Conservation (phyloP, 108 stramenopile species). For the Fragilaria radians region DNA sequence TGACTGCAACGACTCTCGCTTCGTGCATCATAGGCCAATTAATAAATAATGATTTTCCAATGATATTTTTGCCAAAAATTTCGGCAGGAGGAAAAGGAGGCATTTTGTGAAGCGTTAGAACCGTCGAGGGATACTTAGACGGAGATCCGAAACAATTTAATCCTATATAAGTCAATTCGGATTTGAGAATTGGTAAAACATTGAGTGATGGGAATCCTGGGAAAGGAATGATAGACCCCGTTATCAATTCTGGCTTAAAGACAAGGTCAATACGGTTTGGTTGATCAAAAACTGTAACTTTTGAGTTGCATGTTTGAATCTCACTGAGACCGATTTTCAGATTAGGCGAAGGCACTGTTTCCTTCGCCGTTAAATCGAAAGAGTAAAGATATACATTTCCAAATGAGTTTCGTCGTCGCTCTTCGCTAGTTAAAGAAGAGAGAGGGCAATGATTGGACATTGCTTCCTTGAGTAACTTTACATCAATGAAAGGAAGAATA, state of each 20-base stretch:
- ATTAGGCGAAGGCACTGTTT: constrained; percentile 72
- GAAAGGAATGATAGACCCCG: constrained; percentile 80
- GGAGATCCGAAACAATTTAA: constrained; percentile 84
- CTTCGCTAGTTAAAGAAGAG: constrained; percentile 58
- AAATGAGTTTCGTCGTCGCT: constrained; percentile 69
- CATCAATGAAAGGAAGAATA: constrained; percentile 96
- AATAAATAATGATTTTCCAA: constrained; percentile 84
- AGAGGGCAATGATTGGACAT: constrained; percentile 78
- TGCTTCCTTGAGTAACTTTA: constrained; percentile 63
- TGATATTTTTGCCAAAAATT: constrained; percentile 57
- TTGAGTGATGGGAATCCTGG: constrained; percentile 92
- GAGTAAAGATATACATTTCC: constrained; percentile 74
- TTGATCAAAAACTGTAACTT: constrained; percentile 56
- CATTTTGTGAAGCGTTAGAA: constrained; percentile 66
- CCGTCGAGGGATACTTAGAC: constrained; percentile 84
- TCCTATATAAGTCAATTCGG: constrained; percentile 55
- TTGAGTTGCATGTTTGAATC: constrained; percentile 71
- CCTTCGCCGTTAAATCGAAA: constrained; percentile 64
- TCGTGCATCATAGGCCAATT: constrained; percentile 99
- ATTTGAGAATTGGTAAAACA: constrained; percentile 70
- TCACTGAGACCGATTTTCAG: constrained; percentile 78
- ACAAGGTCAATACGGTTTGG: constrained; percentile 40
- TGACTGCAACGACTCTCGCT: constrained; percentile 87
- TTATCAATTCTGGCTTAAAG: constrained; percentile 78
- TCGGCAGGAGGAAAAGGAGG: constrained; percentile 64